Evolutionary conservation across 2,329 filamentous ascomycete genomes (phyloP).

Genomic region (Elsinoe perseae): DNA sequence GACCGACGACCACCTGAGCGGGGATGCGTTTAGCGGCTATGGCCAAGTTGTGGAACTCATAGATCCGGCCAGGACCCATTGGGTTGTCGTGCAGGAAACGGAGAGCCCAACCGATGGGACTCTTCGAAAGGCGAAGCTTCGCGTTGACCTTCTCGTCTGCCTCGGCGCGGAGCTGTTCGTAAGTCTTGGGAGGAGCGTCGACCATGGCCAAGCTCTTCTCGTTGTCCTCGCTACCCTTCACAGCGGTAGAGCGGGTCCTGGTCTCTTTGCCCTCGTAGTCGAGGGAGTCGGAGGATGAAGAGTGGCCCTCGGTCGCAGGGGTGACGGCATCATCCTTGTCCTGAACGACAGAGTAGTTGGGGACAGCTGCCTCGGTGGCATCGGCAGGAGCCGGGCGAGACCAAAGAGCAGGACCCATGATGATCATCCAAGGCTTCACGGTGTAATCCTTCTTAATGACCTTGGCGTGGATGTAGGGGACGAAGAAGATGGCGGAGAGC

Average conservation of each 20-base stretch:
- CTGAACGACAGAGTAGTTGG: slow-evolving; percentile 71
- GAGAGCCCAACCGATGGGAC: slow-evolving; percentile 78
- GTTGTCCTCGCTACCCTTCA: slow-evolving; percentile 20
- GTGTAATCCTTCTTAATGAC: slow-evolving; percentile 29
- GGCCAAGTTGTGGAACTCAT: slow-evolving; percentile 65
- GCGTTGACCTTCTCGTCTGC: slow-evolving; percentile 53
- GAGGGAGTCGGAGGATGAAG: slow-evolving; percentile 31
- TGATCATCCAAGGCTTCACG: slow-evolving; percentile 29
- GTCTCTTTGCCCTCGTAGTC: slow-evolving; percentile 33
- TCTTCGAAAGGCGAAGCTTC: slow-evolving; percentile 53
- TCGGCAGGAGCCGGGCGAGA: slow-evolving; percentile 49
- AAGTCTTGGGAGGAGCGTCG: slow-evolving; percentile 47
- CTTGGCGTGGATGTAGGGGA: slow-evolving; percentile 29
- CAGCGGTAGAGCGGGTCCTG: slow-evolving; percentile 17
- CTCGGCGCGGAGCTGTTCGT: slow-evolving; percentile 55
- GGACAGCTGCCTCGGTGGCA: slow-evolving; percentile 51
- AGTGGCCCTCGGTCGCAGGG: slow-evolving; percentile 23
- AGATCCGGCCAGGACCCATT: slow-evolving; percentile 63
- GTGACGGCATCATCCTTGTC: slow-evolving; percentile 44
- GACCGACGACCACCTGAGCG: slow-evolving; percentile 54
- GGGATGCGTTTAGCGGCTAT: slow-evolving; percentile 58
- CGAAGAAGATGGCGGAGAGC: slow-evolving; percentile 38
- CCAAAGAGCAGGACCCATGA: slow-evolving; percentile 31
- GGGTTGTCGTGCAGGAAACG: slow-evolving; percentile 66
- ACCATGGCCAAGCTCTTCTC: slow-evolving; percentile 36